Evolutionary conservation across 2,329 filamentous ascomycete genomes (phyloP).

Genomic region (Penicillium sp.): DNA sequence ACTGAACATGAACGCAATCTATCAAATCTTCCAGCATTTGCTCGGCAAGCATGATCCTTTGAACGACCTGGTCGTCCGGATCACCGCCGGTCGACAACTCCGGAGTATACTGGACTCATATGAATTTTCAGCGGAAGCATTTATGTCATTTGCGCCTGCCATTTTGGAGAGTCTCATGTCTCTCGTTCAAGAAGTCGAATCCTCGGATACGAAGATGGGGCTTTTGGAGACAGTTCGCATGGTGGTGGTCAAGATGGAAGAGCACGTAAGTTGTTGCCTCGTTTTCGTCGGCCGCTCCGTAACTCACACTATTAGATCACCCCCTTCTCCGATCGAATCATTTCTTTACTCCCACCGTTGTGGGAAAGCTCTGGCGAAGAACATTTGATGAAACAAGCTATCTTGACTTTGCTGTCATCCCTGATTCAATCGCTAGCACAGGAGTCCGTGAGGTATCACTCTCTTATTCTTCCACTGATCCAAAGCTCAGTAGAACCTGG

Average conservation of each 20-base stretch:
- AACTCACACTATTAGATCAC: slow-evolving; percentile 47
- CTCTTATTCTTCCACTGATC: slow-evolving; percentile 77
- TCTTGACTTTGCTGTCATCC: slow-evolving; percentile 79
- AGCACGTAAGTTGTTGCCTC: slow-evolving; percentile 50
- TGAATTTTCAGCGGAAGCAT: slow-evolving; percentile 70
- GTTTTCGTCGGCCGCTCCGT: neutral
- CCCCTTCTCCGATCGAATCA: slow-evolving; percentile 73
- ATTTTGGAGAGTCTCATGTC: slow-evolving; percentile 71
- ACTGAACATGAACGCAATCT: slow-evolving; percentile 69
- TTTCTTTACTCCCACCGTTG: slow-evolving; percentile 72
- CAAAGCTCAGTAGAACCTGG: slow-evolving; percentile 72
- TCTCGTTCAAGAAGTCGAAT: slow-evolving; percentile 74
- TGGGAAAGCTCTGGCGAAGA: slow-evolving; percentile 86
- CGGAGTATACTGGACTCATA: slow-evolving; percentile 79
- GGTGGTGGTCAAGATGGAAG: slow-evolving; percentile 77
- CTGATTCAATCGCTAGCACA: slow-evolving; percentile 82
- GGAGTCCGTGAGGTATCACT: slow-evolving; percentile 74
- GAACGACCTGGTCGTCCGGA: slow-evolving; percentile 88
- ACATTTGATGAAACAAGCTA: slow-evolving; percentile 89
- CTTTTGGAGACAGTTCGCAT: slow-evolving; percentile 82
- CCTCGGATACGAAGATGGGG: slow-evolving; percentile 85
- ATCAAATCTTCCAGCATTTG: slow-evolving; percentile 85
- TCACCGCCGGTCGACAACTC: slow-evolving; percentile 85
- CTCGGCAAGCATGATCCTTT: slow-evolving; percentile 71
- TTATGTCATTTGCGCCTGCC: slow-evolving; percentile 72